Conservation (phyloP, 2,329 filamentous ascomycete species). For the Neocatenulostroma microsporum region DNA sequence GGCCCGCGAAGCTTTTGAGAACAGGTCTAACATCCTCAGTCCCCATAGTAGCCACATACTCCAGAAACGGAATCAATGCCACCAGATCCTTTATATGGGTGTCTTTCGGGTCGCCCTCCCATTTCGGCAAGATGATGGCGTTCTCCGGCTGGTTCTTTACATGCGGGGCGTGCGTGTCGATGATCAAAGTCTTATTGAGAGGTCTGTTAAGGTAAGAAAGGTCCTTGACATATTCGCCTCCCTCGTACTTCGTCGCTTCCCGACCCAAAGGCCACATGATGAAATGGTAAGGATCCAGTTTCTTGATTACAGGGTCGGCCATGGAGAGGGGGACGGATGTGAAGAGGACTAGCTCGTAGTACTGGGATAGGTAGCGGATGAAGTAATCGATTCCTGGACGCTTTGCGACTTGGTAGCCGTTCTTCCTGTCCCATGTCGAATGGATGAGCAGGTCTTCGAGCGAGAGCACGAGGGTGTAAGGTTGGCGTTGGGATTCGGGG, state of each 20-base stretch:
- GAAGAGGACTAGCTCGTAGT: constrained; percentile 96
- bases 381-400: constrained; percentile 96
- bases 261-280: constrained; percentile 92
- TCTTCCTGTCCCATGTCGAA: constrained; percentile 87
- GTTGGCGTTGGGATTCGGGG: constrained; percentile 69
- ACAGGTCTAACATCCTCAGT: constrained; percentile 74
- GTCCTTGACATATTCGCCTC: constrained; percentile 96
- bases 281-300: constrained; percentile 90
- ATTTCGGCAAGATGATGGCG: constrained; percentile 82
- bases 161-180: constrained; percentile 78
- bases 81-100: constrained; percentile 62
- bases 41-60: constrained; percentile 93
- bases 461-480: constrained; percentile 87
- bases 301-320: constrained; percentile 80
- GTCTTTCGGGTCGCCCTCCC: constrained; percentile 76
- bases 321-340: constrained; percentile 78
- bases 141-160: constrained; percentile 92
- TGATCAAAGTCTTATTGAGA: constrained; percentile 86
- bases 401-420: constrained; percentile 93
- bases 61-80: constrained; percentile 86
- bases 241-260: constrained; percentile 94
- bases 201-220: constrained; percentile 97
- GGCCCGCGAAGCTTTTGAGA: constrained; percentile 54
- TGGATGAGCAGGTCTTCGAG: constrained; percentile 91
- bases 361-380: constrained; percentile 89